Evolutionary conservation across 345 rosid species (phyloP), one percentile per base, ranked within the genome.

Genomic region (Hypericum perforatum): DNA sequence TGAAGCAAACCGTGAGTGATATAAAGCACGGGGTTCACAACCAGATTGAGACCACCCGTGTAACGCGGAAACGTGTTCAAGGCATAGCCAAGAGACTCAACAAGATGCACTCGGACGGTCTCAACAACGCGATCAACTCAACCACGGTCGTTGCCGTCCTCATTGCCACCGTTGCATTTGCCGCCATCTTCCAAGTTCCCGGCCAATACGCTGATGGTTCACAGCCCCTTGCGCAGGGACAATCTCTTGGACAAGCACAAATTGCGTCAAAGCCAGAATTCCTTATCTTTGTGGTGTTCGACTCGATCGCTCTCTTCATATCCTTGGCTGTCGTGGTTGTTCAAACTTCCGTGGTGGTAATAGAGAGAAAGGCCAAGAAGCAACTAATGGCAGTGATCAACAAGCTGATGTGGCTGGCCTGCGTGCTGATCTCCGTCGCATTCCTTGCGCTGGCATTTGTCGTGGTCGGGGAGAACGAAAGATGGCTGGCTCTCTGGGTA

Each of bases 361-460:
- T 88, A 49, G 94, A 88, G 76, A 74, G 86, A 57, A 66, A 75
- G 52, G 94, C 89, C 0, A 88, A 92, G 71, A 85, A 74, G 68
- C 79, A 74, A 63, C 75, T 92, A 82, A 88, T 92, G 95, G 69
- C 95, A 0, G 72, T 92, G 45, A 92, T 92, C 57, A 92, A 88
- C 81, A 92, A 92, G 69, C 72, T 92, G 11, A 83, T 88, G 96
- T 88, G 96, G 96, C 56, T 85, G 72, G 96, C 98, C 9, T 92
- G 96, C 54, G 70, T 76, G 60, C 63, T 92, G 82, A 75, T 92
- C 42, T 92, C 98, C 11, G 62, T 82, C 6, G 95, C 98, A 0
- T 92, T 88, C 62, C 67, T 92, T 13, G 79, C 96, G 3, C 68
- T 92, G 38, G 70, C 95, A 11, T 92, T 62, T 13, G 65, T 82